These are phyloP conservation scores for Orbilia oligospora DNA, from an alignment of 2,329 filamentous ascomycete species.

Conservation along the genomic window DNA sequence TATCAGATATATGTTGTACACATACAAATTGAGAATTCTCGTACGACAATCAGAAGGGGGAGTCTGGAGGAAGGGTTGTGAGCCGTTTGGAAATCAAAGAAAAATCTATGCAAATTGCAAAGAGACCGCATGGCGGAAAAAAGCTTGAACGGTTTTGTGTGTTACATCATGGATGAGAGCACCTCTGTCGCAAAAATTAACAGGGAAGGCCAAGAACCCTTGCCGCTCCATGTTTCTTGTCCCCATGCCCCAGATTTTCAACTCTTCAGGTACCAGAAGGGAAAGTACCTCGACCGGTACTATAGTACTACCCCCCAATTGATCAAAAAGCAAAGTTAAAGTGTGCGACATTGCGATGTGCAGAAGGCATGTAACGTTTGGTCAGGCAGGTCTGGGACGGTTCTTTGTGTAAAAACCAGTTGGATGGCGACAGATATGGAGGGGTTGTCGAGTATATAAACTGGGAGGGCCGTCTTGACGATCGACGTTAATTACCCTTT, in stretches of 20 bases:
- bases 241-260: slow-evolving; percentile 44
- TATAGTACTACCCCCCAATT: not conserved
- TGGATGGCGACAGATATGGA: not conserved
- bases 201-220: slow-evolving; percentile 33
- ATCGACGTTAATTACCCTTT: slow-evolving; percentile 31
- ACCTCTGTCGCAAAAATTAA: slow-evolving; percentile 37
- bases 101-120: not conserved
- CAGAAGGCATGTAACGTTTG: slow-evolving; percentile 33
- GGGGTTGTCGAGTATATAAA: slow-evolving; percentile 43
- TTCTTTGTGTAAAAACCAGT: slow-evolving; percentile 9
- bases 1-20: not conserved
- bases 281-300: slow-evolving; percentile 31
- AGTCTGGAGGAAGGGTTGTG: not conserved
- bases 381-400: slow-evolving; percentile 20
- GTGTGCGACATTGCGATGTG: slow-evolving; percentile 42
- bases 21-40: not conserved
- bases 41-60: slow-evolving; percentile 16
- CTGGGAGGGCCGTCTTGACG: slow-evolving; percentile 18
- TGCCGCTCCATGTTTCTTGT: slow-evolving; percentile 31
- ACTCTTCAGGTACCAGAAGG: slow-evolving; percentile 19
- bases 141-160: slow-evolving; percentile 33
- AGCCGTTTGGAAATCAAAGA: not conserved
- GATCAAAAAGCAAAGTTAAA: slow-evolving; percentile 42
- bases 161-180: slow-evolving; percentile 51
- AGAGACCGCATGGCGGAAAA: slow-evolving; percentile 17